phyloP scores from a whole-genome alignment of 495 filamentous ascomycete species.

The Daldinia grandis region DNA sequence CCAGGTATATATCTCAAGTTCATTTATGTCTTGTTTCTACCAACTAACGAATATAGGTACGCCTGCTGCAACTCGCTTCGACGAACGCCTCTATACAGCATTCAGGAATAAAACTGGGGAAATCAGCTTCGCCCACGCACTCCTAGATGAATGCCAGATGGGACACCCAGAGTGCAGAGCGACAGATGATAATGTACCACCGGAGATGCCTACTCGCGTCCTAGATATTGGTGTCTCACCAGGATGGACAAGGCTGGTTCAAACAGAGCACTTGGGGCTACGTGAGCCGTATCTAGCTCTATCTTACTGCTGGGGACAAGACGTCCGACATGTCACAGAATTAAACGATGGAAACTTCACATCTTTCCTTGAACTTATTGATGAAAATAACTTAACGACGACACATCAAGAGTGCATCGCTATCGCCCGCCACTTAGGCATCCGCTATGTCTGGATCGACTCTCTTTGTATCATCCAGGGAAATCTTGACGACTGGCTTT shows the following conservation, averaged over 20 bases:
- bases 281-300: conserved; percentile 34
- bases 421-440: conserved; percentile 36
- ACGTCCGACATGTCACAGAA: conserved; percentile 18
- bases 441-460: conserved; percentile 46
- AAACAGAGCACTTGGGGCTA: background rate
- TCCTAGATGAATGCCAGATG: conserved; percentile 6
- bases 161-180: conserved; percentile 23
- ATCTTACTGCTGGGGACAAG: conserved; percentile 43
- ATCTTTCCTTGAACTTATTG: conserved; percentile 27
- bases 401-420: conserved; percentile 39
- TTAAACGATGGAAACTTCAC: conserved; percentile 22
- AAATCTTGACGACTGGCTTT: conserved; percentile 32
- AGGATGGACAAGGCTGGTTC: conserved; percentile 18
- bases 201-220: conserved; percentile 39
- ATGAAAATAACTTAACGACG: conserved; percentile 24
- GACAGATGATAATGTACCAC: background rate
- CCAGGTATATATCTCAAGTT: conserved; percentile 19
- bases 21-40: background rate
- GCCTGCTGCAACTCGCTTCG: background rate
- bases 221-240: conserved; percentile 25
- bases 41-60: background rate
- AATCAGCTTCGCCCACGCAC: conserved; percentile 13
- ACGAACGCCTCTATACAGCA: conserved; percentile 10
- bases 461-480: conserved; percentile 44
- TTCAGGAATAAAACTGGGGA: conserved; percentile 21